Evolutionary conservation across 225 moss, liverwort and hornwort genomes (phyloP).

Genomic region (Anthoceros angustus): DNA sequence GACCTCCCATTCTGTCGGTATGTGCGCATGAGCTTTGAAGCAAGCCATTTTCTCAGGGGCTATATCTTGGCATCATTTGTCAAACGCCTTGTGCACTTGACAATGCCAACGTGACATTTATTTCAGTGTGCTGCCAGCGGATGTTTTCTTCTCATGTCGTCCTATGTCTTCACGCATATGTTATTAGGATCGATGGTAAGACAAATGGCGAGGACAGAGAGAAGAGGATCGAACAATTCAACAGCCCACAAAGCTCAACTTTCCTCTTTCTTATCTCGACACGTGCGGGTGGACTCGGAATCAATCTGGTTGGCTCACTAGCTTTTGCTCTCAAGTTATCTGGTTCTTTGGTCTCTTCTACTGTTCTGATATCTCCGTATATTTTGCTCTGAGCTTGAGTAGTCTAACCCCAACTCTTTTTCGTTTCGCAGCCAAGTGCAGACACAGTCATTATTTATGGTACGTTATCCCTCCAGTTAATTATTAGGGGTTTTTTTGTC

Average conservation of each 20-base stretch:
- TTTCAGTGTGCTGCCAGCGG: not conserved
- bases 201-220: slow-evolving; percentile 40
- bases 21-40: slow-evolving; percentile 7
- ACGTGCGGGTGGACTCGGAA: slow-evolving; percentile 74
- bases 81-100: not conserved
- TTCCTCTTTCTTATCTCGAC: slow-evolving; percentile 80
- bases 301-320: slow-evolving; percentile 52
- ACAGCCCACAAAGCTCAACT: slow-evolving; percentile 26
- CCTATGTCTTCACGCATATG: slow-evolving; percentile 5
- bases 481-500: not conserved
- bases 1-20: slow-evolving; percentile 51
- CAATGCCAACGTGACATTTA: not conserved
- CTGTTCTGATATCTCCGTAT: not conserved
- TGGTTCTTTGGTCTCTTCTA: slow-evolving; percentile 7
- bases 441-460: slow-evolving; percentile 93
- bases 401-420: slow-evolving; percentile 2
- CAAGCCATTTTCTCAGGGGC: not conserved
- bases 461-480: slow-evolving; percentile 10
- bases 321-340: not conserved
- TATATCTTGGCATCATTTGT: not conserved
- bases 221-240: slow-evolving; percentile 48
- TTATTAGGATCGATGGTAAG: slow-evolving; percentile 53
- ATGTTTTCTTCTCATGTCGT: not conserved
- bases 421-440: slow-evolving; percentile 57
- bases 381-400: not conserved